Evolutionary conservation across 805 yeast genomes (phyloP).

Genomic region (Cyberlindnera maclurae): DNA sequence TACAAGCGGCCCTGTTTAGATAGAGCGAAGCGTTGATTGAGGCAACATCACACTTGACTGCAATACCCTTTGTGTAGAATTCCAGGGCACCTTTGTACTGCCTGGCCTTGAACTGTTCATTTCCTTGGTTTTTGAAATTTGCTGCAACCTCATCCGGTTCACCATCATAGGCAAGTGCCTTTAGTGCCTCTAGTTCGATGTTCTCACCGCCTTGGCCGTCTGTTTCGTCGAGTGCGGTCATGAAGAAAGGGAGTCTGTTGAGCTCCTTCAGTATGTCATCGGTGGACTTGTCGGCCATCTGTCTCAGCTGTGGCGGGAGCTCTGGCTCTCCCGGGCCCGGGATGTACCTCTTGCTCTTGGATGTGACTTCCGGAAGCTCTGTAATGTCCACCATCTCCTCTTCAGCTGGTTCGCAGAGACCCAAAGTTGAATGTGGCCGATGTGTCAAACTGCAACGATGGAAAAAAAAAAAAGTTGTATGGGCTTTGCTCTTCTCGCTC

Average conservation of each 20-base stretch:
- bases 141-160: slow-evolving; percentile 88
- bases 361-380: slow-evolving; percentile 10
- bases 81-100: slow-evolving; percentile 71
- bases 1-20: slow-evolving; percentile 86
- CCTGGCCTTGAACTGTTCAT: slow-evolving; percentile 70
- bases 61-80: slow-evolving; percentile 74
- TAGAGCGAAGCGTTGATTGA: slow-evolving; percentile 56
- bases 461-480: no score
- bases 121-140: slow-evolving; percentile 89
- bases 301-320: slow-evolving; percentile 77
- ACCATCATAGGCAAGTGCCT: slow-evolving; percentile 90
- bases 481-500: no score
- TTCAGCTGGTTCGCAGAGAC: not conserved
- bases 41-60: slow-evolving; percentile 52
- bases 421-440: no score
- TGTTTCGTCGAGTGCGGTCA: slow-evolving; percentile 76
- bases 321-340: slow-evolving; percentile 58
- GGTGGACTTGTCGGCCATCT: slow-evolving; percentile 50
- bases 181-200: slow-evolving; percentile 74
- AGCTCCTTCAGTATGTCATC: slow-evolving; percentile 75
- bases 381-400: slow-evolving; percentile 11
- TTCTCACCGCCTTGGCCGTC: slow-evolving; percentile 76
- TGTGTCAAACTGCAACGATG: no score
- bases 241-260: slow-evolving; percentile 85
- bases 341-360: slow-evolving; percentile 31